These are phyloP conservation scores for Theobroma grandiflorum DNA, from an alignment of 441 rosid genomes.

Conservation along the genomic window DNA sequence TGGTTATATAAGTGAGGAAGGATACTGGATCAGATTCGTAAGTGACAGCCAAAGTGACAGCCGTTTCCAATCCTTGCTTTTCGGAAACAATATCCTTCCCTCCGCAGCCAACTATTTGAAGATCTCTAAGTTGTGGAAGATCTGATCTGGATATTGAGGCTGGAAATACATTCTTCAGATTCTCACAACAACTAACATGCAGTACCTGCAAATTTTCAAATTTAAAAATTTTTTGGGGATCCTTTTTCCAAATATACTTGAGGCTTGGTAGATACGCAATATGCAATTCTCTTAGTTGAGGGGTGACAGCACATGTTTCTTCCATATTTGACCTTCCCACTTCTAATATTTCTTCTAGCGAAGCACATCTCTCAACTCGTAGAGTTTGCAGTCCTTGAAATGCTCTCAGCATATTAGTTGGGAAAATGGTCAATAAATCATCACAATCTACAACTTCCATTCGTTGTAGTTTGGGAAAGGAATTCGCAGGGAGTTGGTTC, in stretches of 20 bases:
- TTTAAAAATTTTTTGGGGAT: background rate
- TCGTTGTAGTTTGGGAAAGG: background rate
- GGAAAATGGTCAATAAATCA: too few species aligned
- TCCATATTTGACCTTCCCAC: too few species aligned
- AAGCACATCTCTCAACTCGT: too few species aligned
- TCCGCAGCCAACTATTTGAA: conserved; percentile 10
- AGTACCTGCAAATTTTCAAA: background rate
- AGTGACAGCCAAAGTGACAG: too few species aligned
- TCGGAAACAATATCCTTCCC: background rate
- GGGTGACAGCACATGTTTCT: too few species aligned
- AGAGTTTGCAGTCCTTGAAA: too few species aligned
- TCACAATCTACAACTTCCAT: background rate
- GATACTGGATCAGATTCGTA: background rate
- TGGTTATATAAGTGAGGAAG: background rate
- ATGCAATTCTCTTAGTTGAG: too few species aligned
- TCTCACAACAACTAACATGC: background rate
- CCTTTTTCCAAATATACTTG: background rate
- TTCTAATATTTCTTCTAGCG: too few species aligned
- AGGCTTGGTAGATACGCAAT: too few species aligned
- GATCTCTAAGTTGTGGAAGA: conserved; percentile 26
- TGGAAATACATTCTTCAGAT: conserved; percentile 15
- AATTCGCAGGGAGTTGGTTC: background rate
- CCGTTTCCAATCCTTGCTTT: background rate
- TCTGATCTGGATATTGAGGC: background rate
- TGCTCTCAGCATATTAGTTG: too few species aligned